Evolutionary conservation across 257 asterid genomes (phyloP), one percentile per base, ranked within the genome.

Genomic region (Solanum piurae): DNA sequence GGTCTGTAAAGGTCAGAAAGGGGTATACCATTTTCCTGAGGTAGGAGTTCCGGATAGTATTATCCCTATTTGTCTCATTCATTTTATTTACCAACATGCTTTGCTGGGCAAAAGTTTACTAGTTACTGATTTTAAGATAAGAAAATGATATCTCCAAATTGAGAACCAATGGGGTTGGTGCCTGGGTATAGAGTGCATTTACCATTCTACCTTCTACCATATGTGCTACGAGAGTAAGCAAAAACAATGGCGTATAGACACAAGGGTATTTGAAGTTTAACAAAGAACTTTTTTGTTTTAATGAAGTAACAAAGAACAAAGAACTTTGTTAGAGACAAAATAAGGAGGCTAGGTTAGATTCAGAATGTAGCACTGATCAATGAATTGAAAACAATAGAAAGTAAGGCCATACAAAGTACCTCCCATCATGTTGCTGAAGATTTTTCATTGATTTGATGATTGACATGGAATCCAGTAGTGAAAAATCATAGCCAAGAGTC

Each of bases 351-450:
- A 29, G 29, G 9, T 29, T 44, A 27, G 40, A 80, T 29, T 16
- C 42, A 31, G 18, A 80, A 46, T 29, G 42, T 46, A 80, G 55
- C 85, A 80, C 9, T 27, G 85, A 80, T 46, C 68, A 80, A 77
- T 52, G 69, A 88, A 18, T 36, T 23, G 49, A 87, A 49, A 84
- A 62, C n/a, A 79, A 86, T 14, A 69, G 62, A 72, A 44, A 52
- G 76, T 52, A 64, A 86, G 86, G 60, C 37, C 36, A 82, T 4
- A 33, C 49, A 88, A 52, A 16, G 87, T 92, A 97, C 98, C 98
- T 93, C 90, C 98, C 99, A 87, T 94, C 94, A 75, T 93, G 94
- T 91, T 93, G 99, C 91, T 96, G 99, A 91, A 96, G 98, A 88
- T 93, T 94, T 91, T 88, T 96, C 99, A 97, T 97, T 49, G 99